These are phyloP conservation scores for Hypoxylon sp. DNA, from an alignment of 2,329 filamentous ascomycete species.

Conservation along the genomic window DNA sequence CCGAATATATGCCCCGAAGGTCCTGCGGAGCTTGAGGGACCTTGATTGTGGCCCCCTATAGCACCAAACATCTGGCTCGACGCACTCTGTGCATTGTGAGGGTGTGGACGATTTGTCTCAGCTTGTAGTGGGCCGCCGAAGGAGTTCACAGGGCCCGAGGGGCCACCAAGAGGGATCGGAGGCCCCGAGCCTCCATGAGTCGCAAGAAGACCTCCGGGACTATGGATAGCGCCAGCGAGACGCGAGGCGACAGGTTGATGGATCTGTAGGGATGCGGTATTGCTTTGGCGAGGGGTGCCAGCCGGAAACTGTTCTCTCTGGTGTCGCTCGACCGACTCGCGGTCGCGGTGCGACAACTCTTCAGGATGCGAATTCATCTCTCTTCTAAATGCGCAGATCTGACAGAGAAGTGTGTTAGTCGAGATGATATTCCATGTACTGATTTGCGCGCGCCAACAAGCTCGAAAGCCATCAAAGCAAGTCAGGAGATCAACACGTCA, in stretches of 20 bases:
- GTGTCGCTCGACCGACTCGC: slow-evolving; percentile 73
- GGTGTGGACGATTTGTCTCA: slow-evolving; percentile 65
- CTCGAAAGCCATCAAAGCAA: slow-evolving; percentile 19
- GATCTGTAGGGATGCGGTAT: slow-evolving; percentile 87
- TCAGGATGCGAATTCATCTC: slow-evolving; percentile 56
- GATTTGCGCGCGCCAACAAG: slow-evolving; percentile 27
- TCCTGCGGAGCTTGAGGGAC: slow-evolving; percentile 58
- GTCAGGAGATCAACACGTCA: slow-evolving; percentile 30
- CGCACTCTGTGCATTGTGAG: slow-evolving; percentile 64
- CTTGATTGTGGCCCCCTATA: slow-evolving; percentile 47
- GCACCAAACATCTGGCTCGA: slow-evolving; percentile 65
- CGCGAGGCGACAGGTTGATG: slow-evolving; percentile 93
- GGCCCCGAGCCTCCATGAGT: slow-evolving; percentile 74
- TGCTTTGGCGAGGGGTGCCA: slow-evolving; percentile 82
- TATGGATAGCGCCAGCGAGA: slow-evolving; percentile 85
- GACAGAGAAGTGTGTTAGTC: slow-evolving; percentile 30
- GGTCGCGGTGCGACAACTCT: slow-evolving; percentile 68
- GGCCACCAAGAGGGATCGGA: slow-evolving; percentile 64
- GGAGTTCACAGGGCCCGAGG: slow-evolving; percentile 62
- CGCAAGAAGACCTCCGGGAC: slow-evolving; percentile 87
- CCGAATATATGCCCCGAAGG: slow-evolving; percentile 76
- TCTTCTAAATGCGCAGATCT: slow-evolving; percentile 38
- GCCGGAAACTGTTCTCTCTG: slow-evolving; percentile 72
- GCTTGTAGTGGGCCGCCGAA: slow-evolving; percentile 68
- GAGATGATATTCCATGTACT: not conserved